These are phyloP conservation scores for Penicillium cataractarum DNA, from an alignment of 495 filamentous ascomycete genomes.

Conservation along the genomic window DNA sequence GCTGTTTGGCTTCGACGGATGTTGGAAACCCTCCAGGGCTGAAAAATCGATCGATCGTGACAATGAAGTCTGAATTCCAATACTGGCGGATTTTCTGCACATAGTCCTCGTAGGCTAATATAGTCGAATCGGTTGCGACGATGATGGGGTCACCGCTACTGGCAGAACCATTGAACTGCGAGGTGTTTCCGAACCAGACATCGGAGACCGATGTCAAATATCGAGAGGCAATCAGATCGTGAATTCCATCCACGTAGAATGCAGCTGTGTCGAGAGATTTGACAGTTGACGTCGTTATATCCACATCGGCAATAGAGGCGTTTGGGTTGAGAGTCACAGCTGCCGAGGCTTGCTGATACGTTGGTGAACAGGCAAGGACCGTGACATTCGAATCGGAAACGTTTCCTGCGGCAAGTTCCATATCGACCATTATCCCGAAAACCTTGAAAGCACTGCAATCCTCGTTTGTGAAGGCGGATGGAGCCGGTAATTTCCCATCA, in stretches of 20 bases:
- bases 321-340: slow-evolving; percentile 16
- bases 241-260: slow-evolving; percentile 6
- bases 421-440: slow-evolving; percentile 21
- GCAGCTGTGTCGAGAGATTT: not conserved
- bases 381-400: slow-evolving; percentile 18
- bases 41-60: slow-evolving; percentile 25
- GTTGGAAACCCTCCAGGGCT: slow-evolving; percentile 10
- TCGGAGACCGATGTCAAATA: not conserved
- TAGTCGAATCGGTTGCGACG: not conserved
- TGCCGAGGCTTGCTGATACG: slow-evolving; percentile 20
- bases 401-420: slow-evolving; percentile 8
- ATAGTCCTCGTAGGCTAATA: slow-evolving; percentile 9
- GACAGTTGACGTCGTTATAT: not conserved
- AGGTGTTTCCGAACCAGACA: not conserved
- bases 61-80: slow-evolving; percentile 31
- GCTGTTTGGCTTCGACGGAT: slow-evolving; percentile 9
- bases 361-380: slow-evolving; percentile 19
- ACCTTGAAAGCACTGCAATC: slow-evolving; percentile 15
- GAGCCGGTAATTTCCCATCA: not conserved
- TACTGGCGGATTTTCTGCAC: slow-evolving; percentile 6
- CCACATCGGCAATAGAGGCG: slow-evolving; percentile 9
- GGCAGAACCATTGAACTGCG: not conserved
- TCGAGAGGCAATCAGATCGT: slow-evolving; percentile 9
- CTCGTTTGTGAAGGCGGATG: slow-evolving; percentile 12
- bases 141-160: not conserved